These are phyloP conservation scores for Ogataea degrootiae DNA, from an alignment of 805 yeast genomes.

Conservation along the genomic window DNA sequence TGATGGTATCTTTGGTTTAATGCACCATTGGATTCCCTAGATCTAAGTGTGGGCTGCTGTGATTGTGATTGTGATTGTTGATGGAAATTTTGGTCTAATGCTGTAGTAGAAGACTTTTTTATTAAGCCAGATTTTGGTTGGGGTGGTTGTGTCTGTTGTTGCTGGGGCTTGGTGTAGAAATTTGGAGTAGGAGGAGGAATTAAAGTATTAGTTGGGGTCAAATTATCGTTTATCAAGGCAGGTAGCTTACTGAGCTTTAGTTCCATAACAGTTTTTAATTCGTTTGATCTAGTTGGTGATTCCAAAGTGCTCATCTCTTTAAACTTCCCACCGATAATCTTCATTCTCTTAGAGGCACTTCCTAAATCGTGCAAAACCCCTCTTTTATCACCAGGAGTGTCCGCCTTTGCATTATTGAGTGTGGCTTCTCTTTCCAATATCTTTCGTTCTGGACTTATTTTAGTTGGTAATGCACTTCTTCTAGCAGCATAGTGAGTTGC, in stretches of 20 bases:
- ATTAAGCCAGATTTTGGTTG: neutral
- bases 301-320: constrained; percentile 22
- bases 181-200: neutral
- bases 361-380: constrained; percentile 16
- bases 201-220: neutral
- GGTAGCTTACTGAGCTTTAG: constrained; percentile 15
- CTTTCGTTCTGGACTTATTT: constrained; percentile 3
- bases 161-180: neutral
- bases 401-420: neutral
- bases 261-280: constrained; percentile 19
- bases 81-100: neutral
- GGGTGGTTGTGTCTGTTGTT: neutral
- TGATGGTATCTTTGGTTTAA: too few relatives aligned
- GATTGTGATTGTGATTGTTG: neutral
- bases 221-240: neutral
- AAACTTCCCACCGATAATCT: constrained; percentile 19
- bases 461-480: constrained; percentile 8
- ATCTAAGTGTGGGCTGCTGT: neutral
- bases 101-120: neutral
- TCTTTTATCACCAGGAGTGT: constrained; percentile 26
- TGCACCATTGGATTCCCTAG: too few relatives aligned
- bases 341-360: constrained; percentile 29
- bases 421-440: neutral
- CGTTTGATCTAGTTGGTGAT: constrained; percentile 27
- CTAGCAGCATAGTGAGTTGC: constrained; percentile 43